phyloP scores from a whole-genome alignment of 139 green algal genomes.

The Tetraselmis striata region DNA sequence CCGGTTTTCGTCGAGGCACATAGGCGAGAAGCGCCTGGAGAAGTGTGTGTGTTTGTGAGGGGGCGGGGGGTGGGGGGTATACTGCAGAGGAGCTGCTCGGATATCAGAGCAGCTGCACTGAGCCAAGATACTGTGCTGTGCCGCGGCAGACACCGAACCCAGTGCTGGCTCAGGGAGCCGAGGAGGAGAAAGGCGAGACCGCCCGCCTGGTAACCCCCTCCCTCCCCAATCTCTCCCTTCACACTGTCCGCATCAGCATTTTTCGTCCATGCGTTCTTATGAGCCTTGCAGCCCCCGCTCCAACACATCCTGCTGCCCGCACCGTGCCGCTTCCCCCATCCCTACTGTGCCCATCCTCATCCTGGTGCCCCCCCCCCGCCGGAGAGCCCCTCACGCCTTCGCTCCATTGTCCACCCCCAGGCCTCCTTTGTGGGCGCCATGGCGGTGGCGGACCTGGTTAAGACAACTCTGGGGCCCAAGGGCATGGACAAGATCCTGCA shows the following conservation, averaged over 20 bases:
- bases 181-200: constrained; percentile 91
- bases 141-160: constrained; percentile 30
- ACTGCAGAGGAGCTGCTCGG: too few species aligned
- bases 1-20: too few species aligned
- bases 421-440: constrained; percentile 93
- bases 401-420: too few species aligned
- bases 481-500: constrained; percentile 99
- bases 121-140: too few species aligned
- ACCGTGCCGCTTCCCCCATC: neutral
- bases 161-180: constrained; percentile 62
- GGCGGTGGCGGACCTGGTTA: constrained; percentile 96
- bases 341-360: too few species aligned
- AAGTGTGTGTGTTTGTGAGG: too few species aligned
- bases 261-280: neutral
- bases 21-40: too few species aligned
- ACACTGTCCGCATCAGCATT: neutral
- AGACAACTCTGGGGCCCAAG: constrained; percentile 96
- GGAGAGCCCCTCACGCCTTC: neutral
- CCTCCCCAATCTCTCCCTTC: neutral
- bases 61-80: too few species aligned
- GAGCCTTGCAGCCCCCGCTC: neutral
- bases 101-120: too few species aligned
- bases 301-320: neutral
- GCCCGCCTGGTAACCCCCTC: constrained; percentile 72
- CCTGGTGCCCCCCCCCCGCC: neutral